These are phyloP conservation scores for Gaeumannomyces sp. DNA, from an alignment of 2,329 filamentous ascomycete species.

Conservation along the genomic window DNA sequence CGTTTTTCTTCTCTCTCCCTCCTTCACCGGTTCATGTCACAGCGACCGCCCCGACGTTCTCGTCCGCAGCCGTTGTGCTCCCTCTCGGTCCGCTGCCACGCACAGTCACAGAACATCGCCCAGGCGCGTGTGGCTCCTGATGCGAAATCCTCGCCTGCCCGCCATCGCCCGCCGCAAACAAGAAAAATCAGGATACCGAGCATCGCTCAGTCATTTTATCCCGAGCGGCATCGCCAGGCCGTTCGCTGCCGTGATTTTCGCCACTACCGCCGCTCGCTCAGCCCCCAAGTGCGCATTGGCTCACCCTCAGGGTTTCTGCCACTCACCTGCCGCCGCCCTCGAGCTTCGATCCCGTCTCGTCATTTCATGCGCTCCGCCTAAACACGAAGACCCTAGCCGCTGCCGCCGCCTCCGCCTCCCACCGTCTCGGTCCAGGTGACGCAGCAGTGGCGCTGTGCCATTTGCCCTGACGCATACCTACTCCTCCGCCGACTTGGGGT, in stretches of 20 bases:
- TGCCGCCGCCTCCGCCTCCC: no score
- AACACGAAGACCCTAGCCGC: neutral
- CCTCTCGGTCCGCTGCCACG: neutral
- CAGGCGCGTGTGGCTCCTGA: neutral
- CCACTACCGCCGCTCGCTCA: neutral
- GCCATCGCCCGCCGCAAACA: constrained; percentile 3
- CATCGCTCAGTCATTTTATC: constrained; percentile 5
- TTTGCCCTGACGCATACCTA: neutral
- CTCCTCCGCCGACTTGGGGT: no score
- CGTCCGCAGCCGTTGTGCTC: neutral
- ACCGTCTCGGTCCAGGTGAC: neutral
- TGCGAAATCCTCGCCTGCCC: neutral
- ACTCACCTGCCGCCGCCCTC: constrained; percentile 14
- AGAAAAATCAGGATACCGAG: constrained; percentile 8
- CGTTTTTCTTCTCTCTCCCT: neutral
- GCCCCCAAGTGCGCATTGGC: neutral
- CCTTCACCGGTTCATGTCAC: neutral
- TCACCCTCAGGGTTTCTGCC: constrained; percentile 12
- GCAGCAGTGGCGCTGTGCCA: neutral
- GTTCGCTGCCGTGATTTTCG: constrained; percentile 6
- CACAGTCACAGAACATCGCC: neutral
- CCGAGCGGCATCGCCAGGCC: constrained; percentile 1
- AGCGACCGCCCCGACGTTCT: neutral
- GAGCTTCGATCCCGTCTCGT: constrained; percentile 21
- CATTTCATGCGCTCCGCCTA: constrained; percentile 20